These are phyloP conservation scores for Narthecium ossifragum DNA, from an alignment of 106 monocot genomes.

Conservation along the genomic window DNA sequence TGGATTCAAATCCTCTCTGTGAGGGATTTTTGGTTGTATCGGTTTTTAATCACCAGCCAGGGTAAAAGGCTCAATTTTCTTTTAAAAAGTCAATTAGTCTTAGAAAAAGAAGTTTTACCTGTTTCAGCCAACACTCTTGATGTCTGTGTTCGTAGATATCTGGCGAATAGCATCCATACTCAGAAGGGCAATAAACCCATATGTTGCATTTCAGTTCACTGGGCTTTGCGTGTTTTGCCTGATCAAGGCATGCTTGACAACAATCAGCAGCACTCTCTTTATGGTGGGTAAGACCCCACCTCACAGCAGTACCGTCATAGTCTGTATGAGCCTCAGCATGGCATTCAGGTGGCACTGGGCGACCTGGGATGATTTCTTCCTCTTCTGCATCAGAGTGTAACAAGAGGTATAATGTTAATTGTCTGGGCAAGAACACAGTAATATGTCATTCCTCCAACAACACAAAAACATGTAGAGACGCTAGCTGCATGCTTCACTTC, in stretches of 20 bases:
- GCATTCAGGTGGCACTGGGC: slow-evolving; percentile 46
- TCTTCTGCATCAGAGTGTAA: slow-evolving; percentile 14
- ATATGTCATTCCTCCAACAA: no score
- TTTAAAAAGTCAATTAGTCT: no score
- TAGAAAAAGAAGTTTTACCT: slow-evolving; percentile 35
- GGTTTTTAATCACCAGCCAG: no score
- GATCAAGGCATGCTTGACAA: slow-evolving; percentile 73
- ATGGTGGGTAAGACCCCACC: slow-evolving; percentile 67
- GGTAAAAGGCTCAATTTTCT: no score
- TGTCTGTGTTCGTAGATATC: slow-evolving; percentile 79
- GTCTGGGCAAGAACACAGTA: no score
- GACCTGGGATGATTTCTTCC: slow-evolving; percentile 53
- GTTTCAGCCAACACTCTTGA: slow-evolving; percentile 84
- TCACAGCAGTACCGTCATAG: slow-evolving; percentile 68
- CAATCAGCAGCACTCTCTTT: slow-evolving; percentile 79
- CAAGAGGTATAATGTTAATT: background rate
- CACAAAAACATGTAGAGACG: no score
- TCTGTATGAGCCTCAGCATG: slow-evolving; percentile 67
- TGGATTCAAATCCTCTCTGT: no score
- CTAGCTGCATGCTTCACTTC: no score
- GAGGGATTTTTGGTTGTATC: no score
- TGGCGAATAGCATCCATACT: slow-evolving; percentile 61
- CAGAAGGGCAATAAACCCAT: slow-evolving; percentile 78
- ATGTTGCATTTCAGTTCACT: slow-evolving; percentile 63
- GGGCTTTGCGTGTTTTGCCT: slow-evolving; percentile 48